Conservation (phyloP, 2,329 filamentous ascomycete genomes). For the Penicillium sp. region DNA sequence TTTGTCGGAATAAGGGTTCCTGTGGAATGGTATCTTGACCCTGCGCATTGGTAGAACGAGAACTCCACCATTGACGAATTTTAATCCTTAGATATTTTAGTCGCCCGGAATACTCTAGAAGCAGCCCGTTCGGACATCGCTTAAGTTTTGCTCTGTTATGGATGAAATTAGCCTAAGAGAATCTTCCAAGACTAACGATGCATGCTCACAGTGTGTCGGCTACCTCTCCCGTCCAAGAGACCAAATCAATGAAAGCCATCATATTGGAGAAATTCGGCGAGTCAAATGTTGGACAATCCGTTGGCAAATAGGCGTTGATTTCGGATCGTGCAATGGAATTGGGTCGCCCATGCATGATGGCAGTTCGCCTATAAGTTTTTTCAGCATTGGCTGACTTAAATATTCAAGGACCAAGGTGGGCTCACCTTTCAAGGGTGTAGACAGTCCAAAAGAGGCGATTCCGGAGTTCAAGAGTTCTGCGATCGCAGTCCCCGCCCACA, state of each 20-base stretch:
- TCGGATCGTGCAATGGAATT: slow-evolving; percentile 54
- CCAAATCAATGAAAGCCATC: slow-evolving; percentile 48
- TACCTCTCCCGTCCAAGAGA: slow-evolving; percentile 39
- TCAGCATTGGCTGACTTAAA: background rate
- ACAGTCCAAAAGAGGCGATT: slow-evolving; percentile 60
- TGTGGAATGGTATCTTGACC: slow-evolving; percentile 41
- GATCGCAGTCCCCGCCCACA: slow-evolving; percentile 46
- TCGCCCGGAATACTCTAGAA: slow-evolving; percentile 37
- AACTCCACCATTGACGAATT: slow-evolving; percentile 42
- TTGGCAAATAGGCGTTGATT: slow-evolving; percentile 55
- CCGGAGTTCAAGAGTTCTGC: slow-evolving; percentile 52
- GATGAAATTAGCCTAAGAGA: slow-evolving; percentile 21
- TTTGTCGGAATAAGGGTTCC: slow-evolving; percentile 47
- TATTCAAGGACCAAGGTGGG: background rate
- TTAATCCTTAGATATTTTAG: slow-evolving; percentile 35
- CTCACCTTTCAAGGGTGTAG: slow-evolving; percentile 57
- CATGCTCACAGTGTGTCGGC: slow-evolving; percentile 40
- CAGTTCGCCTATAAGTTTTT: slow-evolving; percentile 46
- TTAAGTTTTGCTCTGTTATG: slow-evolving; percentile 36
- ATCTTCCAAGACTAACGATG: no score
- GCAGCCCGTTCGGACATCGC: slow-evolving; percentile 36
- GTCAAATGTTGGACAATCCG: slow-evolving; percentile 42
- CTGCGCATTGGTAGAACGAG: slow-evolving; percentile 34
- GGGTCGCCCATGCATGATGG: slow-evolving; percentile 57
- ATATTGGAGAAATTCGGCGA: slow-evolving; percentile 48